Evolutionary conservation across 2,329 filamentous ascomycete genomes (phyloP).

Genomic region (Xylariaceae sp.): DNA sequence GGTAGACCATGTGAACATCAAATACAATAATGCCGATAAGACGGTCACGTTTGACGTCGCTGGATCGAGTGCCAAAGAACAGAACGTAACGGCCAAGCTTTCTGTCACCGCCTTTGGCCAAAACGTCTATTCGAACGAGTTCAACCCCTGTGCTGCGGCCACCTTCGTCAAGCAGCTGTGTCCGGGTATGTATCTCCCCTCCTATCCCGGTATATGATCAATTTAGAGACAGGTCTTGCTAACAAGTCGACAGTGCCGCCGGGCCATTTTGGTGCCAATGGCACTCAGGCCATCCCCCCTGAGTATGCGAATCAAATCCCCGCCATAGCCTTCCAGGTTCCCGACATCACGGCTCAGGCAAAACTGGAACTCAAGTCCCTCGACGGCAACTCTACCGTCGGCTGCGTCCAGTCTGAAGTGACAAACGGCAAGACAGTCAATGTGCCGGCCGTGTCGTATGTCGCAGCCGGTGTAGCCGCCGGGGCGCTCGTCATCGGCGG

Average conservation of each 20-base stretch:
- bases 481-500: slow-evolving; percentile 72
- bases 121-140: slow-evolving; percentile 69
- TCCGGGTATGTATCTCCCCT: slow-evolving; percentile 58
- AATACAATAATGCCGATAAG: slow-evolving; percentile 70
- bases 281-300: slow-evolving; percentile 64
- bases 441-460: slow-evolving; percentile 72
- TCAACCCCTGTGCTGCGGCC: slow-evolving; percentile 70
- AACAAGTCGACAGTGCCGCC: slow-evolving; percentile 54
- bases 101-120: slow-evolving; percentile 80
- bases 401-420: slow-evolving; percentile 77
- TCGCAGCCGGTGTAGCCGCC: slow-evolving; percentile 80
- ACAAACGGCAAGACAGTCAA: slow-evolving; percentile 81
- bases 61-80: slow-evolving; percentile 65
- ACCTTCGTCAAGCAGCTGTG: slow-evolving; percentile 72
- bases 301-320: slow-evolving; percentile 72
- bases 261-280: slow-evolving; percentile 67
- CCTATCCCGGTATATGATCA: no score
- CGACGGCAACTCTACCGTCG: slow-evolving; percentile 58
- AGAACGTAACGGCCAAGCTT: slow-evolving; percentile 75
- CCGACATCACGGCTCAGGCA: slow-evolving; percentile 82
- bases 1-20: slow-evolving; percentile 69
- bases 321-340: slow-evolving; percentile 80
- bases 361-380: slow-evolving; percentile 66
- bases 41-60: slow-evolving; percentile 75
- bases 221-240: slow-evolving; percentile 12